Conservation (phyloP, 164 flowering plant species). For the Vitis labrusca region DNA sequence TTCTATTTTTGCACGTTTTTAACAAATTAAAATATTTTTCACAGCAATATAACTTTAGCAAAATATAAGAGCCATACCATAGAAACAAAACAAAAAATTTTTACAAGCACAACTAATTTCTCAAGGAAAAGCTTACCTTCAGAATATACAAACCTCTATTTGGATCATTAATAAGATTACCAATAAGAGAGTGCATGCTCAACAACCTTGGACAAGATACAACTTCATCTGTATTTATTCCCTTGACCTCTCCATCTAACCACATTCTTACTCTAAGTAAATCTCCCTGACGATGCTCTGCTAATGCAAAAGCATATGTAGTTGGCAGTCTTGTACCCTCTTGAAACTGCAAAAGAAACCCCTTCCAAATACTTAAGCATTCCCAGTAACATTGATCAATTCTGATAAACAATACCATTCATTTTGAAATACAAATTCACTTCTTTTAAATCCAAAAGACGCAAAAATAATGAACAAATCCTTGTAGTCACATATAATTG, state of each 20-base stretch:
- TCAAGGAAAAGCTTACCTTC: conserved; percentile 50
- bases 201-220: conserved; percentile 43
- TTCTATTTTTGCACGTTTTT: too few species aligned
- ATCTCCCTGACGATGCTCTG: conserved; percentile 58
- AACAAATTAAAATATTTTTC: not conserved
- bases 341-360: conserved; percentile 50
- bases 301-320: conserved; percentile 81
- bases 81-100: not conserved
- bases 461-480: too few species aligned
- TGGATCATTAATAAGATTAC: conserved; percentile 31
- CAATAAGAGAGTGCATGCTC: conserved; percentile 47
- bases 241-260: conserved; percentile 59
- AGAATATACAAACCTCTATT: conserved; percentile 41
- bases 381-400: not conserved
- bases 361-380: not conserved
- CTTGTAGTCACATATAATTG: too few species aligned
- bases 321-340: conserved; percentile 40
- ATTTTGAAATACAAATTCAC: not conserved
- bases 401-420: not conserved
- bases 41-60: not conserved
- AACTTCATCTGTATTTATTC: conserved; percentile 33
- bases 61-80: not conserved
- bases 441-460: too few species aligned
- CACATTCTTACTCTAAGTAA: conserved; percentile 59
- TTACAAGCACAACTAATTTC: not conserved